Base-by-base conservation (phyloP, 2,329 filamentous ascomycete genomes). In the Colletotrichum sp. region DNA sequence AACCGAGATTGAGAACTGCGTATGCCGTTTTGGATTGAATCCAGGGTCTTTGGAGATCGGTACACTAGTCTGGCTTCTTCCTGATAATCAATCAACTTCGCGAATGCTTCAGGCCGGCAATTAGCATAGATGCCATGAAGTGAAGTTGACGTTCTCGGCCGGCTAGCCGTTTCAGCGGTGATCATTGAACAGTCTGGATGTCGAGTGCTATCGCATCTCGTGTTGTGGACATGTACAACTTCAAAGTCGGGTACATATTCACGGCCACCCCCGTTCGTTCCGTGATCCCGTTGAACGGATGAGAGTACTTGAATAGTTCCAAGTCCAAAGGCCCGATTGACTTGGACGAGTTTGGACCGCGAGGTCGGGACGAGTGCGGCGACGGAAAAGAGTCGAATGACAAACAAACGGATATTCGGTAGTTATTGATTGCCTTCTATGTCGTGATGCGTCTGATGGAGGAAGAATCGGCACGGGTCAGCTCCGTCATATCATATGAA, bases 151-250 rank as follows among this genome's bases (percentile, higher is more conserved):
- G 4, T 49, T 21, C n/a, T 0, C n/a, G n/a, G 3, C 18, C n/a
- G 12, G 44, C 44, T 1, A 21, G 44, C 0, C 44, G 44, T 52
- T 13, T 52, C 0, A 21, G 44, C n/a, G 0, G 44, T 3, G 0
- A 21, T 21, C 0, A 52, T 12, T 52, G n/a, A 52, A 52, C 3
- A 0, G 2, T 52, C n/a, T 52, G 0, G 1, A 3, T 1, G 0
- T 21, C 0, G 10, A 21, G n/a, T 52, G 0, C n/a, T 0, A 13
- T 52, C 4, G 1, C n/a, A 52, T 2, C 44, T 13, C 10, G 44
- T 21, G n/a, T 13, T 52, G n/a, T 52, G n/a, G 3, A 21, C 44
- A 52, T 52, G 44, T 52, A 4, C 10, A 52, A 52, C 44, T 52
- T 8, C 44, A 52, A 6, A 44, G 18, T 52, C n/a, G n/a, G 44